These are phyloP conservation scores for Ustilago curta DNA, from an alignment of 1,284 basidiomycete genomes.

Conservation along the genomic window DNA sequence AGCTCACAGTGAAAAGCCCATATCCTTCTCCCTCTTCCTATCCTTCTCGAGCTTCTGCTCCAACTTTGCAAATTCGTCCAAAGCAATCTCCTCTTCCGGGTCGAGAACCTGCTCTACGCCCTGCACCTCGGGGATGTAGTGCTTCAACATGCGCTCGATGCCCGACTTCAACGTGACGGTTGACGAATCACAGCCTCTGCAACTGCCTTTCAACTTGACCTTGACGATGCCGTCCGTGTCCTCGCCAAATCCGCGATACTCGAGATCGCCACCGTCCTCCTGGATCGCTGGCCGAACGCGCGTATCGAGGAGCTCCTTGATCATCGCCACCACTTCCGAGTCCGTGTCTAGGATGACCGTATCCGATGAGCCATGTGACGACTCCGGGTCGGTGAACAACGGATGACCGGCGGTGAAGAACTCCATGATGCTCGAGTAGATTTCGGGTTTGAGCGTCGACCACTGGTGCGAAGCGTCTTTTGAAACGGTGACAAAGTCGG, in stretches of 20 bases:
- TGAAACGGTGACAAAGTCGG: slow-evolving; percentile 96
- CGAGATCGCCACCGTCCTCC: slow-evolving; percentile 92
- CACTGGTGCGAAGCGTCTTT: slow-evolving; percentile 88
- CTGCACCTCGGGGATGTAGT: slow-evolving; percentile 97
- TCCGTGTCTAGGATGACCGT: slow-evolving; percentile 95
- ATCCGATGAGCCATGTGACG: slow-evolving; percentile 83
- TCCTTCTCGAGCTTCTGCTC: slow-evolving; percentile 77
- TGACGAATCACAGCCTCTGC: slow-evolving; percentile 90
- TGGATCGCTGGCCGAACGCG: slow-evolving; percentile 94
- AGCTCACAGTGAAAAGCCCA: slow-evolving; percentile 57
- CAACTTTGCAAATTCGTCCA: slow-evolving; percentile 91
- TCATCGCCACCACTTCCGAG: slow-evolving; percentile 98
- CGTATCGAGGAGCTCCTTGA: slow-evolving; percentile 96
- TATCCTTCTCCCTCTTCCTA: slow-evolving; percentile 49
- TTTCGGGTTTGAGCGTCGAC: slow-evolving; percentile 95
- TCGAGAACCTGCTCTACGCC: slow-evolving; percentile 95
- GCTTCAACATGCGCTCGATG: slow-evolving; percentile 94
- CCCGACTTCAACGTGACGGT: slow-evolving; percentile 87
- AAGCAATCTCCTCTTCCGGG: slow-evolving; percentile 86
- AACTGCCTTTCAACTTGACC: slow-evolving; percentile 94
- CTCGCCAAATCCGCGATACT: slow-evolving; percentile 80
- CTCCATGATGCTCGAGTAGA: slow-evolving; percentile 98
- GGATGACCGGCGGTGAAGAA: slow-evolving; percentile 89
- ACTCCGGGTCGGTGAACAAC: slow-evolving; percentile 77
- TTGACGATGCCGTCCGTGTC: slow-evolving; percentile 74